Evolutionary conservation across 306 rosid genomes (phyloP), one percentile per base, ranked within the genome.

Genomic region (Quillaja saponaria): DNA sequence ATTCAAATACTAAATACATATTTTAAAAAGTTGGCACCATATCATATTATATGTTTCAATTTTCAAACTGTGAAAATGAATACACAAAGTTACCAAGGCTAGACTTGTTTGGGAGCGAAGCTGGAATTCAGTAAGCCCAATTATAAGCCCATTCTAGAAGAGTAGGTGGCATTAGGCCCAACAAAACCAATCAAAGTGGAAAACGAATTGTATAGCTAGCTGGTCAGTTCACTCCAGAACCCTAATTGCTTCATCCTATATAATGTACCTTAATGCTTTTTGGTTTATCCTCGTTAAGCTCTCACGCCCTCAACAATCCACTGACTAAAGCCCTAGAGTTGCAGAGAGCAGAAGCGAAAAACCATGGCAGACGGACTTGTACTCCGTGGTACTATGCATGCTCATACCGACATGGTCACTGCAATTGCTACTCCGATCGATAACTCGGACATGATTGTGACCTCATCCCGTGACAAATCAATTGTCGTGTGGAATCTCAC

Each of bases 371-470:
- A 94, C 3, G 86, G 79, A 0, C 82, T 94, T 0, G 86, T 83
- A 14, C 91, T 89, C 3, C 88, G 87, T 0, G 99, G 99, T 17
- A 90, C 97, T 14, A 83, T 94, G 95, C 78, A 91, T 45, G 87
- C 99, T 7, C 99, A 94, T 83, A 90, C 97, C 34, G 99, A 94
- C 48, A 62, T 73, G 31, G 97, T 94, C 0, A 94, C 99, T 13
- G 97, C 99, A 25, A 94, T 94, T n/a, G 99, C 99, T 6, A 73
- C 84, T 0, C 99, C 99, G 0, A 85, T 90, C 33, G 99, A 94
- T 67, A 94, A 94, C 71, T 54, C 90, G 3, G 97, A 90, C 61
- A 90, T 87, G 85, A 90, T 94, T 10, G 99, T 94, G 0, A 74
- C 95, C 0, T 74, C 99, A 0, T 94, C 99, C 0, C 94, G 99